Evolutionary conservation across 2,329 filamentous ascomycete species (phyloP).

Genomic region (Tricladium varicosporioides): DNA sequence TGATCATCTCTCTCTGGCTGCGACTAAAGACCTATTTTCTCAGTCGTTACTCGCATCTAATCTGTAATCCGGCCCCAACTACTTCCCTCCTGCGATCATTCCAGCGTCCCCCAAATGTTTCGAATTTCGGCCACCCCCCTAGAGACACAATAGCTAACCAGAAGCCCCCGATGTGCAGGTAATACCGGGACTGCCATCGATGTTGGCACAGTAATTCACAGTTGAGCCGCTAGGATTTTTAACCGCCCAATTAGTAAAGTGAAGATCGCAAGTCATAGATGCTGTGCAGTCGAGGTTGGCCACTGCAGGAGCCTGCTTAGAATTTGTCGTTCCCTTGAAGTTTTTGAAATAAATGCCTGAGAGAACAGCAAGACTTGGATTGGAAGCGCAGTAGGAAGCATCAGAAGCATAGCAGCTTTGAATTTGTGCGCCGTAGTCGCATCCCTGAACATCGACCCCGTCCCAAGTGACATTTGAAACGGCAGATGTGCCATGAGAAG

Average conservation of each 20-base stretch:
- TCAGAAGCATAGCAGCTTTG: conserved; percentile 43
- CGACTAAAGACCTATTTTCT: no score
- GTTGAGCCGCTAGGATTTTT: no score
- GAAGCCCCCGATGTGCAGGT: no score
- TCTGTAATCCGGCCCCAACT: no score
- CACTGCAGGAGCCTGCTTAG: conserved; percentile 35
- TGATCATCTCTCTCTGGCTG: no score
- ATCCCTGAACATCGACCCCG: conserved; percentile 37
- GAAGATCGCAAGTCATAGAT: conserved; percentile 39
- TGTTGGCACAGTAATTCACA: no score
- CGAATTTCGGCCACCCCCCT: no score
- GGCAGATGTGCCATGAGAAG: conserved; percentile 34
- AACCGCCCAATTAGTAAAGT: conserved; percentile 35
- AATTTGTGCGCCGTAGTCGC: conserved; percentile 45
- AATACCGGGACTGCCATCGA: no score
- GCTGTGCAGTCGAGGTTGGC: conserved; percentile 40
- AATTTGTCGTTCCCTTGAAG: conserved; percentile 39
- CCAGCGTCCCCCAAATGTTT: no score
- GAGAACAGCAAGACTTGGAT: conserved; percentile 36
- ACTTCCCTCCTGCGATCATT: no score
- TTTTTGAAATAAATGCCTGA: conserved; percentile 37
- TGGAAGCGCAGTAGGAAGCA: conserved; percentile 35
- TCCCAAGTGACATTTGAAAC: conserved; percentile 43
- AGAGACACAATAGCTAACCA: no score
- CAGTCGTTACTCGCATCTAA: no score